A percentile compares a stretch with the other conserved stretches of the same genome.
These are phyloP conservation scores for Mycena vulgaris DNA, from an alignment of 768 basidiomycete genomes.

Conservation along the genomic window DNA sequence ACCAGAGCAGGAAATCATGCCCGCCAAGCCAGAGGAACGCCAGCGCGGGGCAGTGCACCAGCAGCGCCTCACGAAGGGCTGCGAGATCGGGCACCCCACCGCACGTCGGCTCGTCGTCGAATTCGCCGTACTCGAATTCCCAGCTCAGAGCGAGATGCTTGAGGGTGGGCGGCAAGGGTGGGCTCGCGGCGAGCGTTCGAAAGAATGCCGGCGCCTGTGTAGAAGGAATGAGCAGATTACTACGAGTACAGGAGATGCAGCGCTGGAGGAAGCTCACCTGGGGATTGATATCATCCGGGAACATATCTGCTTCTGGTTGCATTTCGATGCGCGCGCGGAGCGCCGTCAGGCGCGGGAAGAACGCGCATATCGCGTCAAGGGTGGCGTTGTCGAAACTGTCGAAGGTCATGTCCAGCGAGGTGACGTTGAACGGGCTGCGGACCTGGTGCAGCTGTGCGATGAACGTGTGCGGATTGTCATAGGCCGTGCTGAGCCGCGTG, in stretches of 20 bases:
- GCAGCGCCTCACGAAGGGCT: slow-evolving; percentile 1
- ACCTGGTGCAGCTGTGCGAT: neutral
- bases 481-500: neutral
- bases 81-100: neutral
- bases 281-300: neutral
- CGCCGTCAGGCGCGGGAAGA: neutral
- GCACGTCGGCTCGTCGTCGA: neutral
- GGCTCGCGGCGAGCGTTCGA: neutral
- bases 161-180: neutral
- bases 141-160: neutral
- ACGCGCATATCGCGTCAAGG: neutral
- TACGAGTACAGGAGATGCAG: neutral
- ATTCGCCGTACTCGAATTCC: neutral
- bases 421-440: neutral
- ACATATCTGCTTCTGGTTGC: neutral
- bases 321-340: neutral
- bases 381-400: neutral
- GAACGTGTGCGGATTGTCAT: neutral
- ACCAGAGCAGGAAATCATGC: neutral
- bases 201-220: slow-evolving; percentile 8
- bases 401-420: neutral
- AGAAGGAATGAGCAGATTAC: neutral
- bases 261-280: no score
- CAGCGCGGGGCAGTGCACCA: neutral
- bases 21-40: slow-evolving; percentile 2